These are phyloP conservation scores for Tylopilus sp. DNA, from an alignment of 1,284 basidiomycete genomes.

Conservation along the genomic window DNA sequence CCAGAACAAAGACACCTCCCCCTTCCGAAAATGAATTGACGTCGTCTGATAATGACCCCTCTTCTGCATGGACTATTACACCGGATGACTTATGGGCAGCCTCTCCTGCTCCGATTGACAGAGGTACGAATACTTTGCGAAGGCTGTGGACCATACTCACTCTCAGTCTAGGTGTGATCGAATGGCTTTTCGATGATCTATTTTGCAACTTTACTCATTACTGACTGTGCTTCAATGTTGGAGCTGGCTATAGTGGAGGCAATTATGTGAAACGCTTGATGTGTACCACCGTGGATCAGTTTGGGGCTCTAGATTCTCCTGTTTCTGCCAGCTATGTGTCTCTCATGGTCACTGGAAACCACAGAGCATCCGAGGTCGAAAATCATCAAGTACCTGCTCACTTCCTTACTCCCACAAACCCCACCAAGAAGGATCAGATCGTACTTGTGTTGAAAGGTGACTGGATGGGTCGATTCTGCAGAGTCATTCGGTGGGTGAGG, in stretches of 20 bases:
- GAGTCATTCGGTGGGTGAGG: background rate
- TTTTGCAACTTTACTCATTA: background rate
- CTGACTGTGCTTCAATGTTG: background rate
- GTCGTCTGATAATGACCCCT: background rate
- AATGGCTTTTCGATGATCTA: background rate
- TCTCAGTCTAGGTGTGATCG: background rate
- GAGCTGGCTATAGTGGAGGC: background rate
- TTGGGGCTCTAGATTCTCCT: background rate
- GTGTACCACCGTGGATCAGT: background rate
- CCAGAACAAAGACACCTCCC: background rate
- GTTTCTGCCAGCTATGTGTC: background rate
- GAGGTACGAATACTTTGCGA: background rate
- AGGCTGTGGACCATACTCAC: background rate
- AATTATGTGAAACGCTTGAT: background rate
- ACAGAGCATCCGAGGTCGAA: background rate
- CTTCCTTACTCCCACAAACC: background rate
- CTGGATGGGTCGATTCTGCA: background rate
- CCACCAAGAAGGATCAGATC: slow-evolving; percentile 2
- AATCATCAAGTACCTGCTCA: background rate
- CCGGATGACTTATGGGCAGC: background rate
- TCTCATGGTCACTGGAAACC: background rate
- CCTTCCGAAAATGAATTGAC: background rate
- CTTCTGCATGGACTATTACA: background rate
- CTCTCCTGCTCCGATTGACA: background rate
- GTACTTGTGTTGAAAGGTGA: background rate